Conservation (phyloP, 768 basidiomycete species). For the Leccinum barrowsii region DNA sequence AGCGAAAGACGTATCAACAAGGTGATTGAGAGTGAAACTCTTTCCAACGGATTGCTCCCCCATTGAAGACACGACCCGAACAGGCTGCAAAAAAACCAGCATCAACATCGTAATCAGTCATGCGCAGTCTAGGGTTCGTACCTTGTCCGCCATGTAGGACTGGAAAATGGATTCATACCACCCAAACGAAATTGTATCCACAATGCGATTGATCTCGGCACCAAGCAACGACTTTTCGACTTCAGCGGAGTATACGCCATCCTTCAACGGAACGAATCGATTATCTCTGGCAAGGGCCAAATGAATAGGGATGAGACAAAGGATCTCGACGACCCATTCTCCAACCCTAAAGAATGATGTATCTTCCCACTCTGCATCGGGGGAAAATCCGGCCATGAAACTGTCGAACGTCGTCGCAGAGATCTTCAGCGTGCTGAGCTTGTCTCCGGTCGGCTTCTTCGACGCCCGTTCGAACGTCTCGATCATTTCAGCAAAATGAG, state of each 20-base stretch:
- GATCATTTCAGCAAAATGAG: slow-evolving; percentile 46
- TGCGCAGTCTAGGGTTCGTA: slow-evolving; percentile 6
- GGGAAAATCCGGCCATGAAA: slow-evolving; percentile 16
- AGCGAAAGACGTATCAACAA: slow-evolving; percentile 63
- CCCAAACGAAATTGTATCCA: slow-evolving; percentile 54
- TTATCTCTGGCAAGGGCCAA: slow-evolving; percentile 59
- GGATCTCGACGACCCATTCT: slow-evolving; percentile 59
- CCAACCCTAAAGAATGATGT: slow-evolving; percentile 43
- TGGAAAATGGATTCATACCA: slow-evolving; percentile 66
- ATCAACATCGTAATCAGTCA: not conserved
- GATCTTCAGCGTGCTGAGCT: slow-evolving; percentile 36
- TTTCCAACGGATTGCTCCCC: slow-evolving; percentile 68
- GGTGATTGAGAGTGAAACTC: slow-evolving; percentile 54
- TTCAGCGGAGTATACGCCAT: slow-evolving; percentile 47
- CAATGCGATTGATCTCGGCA: slow-evolving; percentile 53
- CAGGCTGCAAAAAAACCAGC: slow-evolving; percentile 37
- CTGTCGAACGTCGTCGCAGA: slow-evolving; percentile 25
- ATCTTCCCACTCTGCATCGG: slow-evolving; percentile 16
- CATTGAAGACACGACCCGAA: slow-evolving; percentile 66
- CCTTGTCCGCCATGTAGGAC: slow-evolving; percentile 60
- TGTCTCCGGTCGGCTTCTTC: slow-evolving; percentile 48
- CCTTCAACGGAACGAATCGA: slow-evolving; percentile 57
- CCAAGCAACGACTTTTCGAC: slow-evolving; percentile 54
- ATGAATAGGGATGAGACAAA: slow-evolving; percentile 65
- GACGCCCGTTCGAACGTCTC: slow-evolving; percentile 45